Evolutionary conservation across 352 stramenopile genomes (phyloP), one percentile per base, ranked within the genome.

Genomic region (Phytophthora foliorum): DNA sequence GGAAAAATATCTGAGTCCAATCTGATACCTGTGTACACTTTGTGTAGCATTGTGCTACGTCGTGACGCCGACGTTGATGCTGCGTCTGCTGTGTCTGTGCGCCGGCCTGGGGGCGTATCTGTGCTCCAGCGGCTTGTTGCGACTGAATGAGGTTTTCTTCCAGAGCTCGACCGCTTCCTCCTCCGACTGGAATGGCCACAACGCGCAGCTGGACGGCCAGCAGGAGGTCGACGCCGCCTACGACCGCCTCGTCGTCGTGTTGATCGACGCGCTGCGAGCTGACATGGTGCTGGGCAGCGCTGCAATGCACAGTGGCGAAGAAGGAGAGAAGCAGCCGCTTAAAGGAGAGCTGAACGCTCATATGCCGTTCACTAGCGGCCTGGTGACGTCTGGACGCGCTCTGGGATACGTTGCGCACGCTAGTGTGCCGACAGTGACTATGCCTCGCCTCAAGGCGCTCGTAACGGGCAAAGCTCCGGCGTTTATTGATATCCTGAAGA

Each of bases 401-500:
- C 67, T 91, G 7, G 84, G 80, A 5, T 97, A 91, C 66, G 74
- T 97, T 8, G 87, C 80, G 11, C 78, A 95, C 54, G 90, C 90
- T 13, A 93, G 85, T 63, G 80, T 95, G 6, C 90, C 90, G 7
- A 97, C 90, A 4, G 90, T 97, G 51, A 97, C 90, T 22, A 97
- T 97, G 90, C 90, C 90, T 42, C 78, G 90, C 1, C 76, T 97
- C 2, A 97, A 97, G 63, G 90, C 90, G 22, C 77, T 97, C 36
- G 74, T 95, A 45, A 96, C 90, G 9, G 90, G 90, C 24, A 93
- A 92, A 64, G 70, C 90, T 17, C 90, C 90, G 0, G 85, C 86
- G 7, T 97, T 97, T 78, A 96, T 97, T 63, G 90, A 97, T 63
- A 91, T 97, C 49, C 69, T 97, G 34, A 95, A 96, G 70, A 97